These are phyloP conservation scores for Scenedesmus sp. DNA, from an alignment of 163 green algal genomes.

Conservation along the genomic window DNA sequence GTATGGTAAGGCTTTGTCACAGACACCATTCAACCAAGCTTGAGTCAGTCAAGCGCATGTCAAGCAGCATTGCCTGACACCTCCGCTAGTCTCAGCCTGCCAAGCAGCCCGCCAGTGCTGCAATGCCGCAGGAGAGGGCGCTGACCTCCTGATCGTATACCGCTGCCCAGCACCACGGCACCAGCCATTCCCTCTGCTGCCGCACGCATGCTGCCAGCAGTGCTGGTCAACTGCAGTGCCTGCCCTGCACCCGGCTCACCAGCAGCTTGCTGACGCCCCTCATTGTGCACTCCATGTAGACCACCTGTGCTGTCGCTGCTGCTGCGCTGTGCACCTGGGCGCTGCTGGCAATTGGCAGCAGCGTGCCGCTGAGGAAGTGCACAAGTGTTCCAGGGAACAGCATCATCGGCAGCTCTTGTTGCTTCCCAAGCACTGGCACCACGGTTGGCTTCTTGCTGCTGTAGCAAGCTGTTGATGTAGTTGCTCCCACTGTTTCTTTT, in stretches of 20 bases:
- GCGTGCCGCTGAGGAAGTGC: background rate
- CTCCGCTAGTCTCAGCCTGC: background rate
- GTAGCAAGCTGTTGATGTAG: background rate
- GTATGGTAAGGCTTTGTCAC: no score
- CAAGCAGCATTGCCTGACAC: background rate
- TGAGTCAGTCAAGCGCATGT: no score
- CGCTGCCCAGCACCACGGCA: background rate
- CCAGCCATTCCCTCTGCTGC: background rate
- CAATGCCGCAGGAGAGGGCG: background rate
- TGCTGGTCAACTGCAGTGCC: background rate
- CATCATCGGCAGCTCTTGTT: background rate
- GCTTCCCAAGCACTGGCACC: background rate
- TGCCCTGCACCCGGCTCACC: no score
- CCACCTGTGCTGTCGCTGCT: background rate
- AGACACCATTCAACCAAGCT: no score
- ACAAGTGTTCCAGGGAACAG: background rate
- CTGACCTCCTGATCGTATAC: background rate
- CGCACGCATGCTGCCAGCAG: background rate
- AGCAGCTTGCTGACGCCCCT: background rate
- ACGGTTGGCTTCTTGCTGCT: background rate
- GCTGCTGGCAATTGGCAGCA: background rate
- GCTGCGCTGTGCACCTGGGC: background rate
- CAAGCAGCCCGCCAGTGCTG: conserved; percentile 20
- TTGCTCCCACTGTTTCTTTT: background rate
- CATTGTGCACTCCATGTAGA: background rate